Percentiles rank a stretch among this genome's conserved stretches.
Evolutionary conservation across 495 filamentous ascomycete genomes (phyloP).

Genomic region (Trichoderma reesei): DNA sequence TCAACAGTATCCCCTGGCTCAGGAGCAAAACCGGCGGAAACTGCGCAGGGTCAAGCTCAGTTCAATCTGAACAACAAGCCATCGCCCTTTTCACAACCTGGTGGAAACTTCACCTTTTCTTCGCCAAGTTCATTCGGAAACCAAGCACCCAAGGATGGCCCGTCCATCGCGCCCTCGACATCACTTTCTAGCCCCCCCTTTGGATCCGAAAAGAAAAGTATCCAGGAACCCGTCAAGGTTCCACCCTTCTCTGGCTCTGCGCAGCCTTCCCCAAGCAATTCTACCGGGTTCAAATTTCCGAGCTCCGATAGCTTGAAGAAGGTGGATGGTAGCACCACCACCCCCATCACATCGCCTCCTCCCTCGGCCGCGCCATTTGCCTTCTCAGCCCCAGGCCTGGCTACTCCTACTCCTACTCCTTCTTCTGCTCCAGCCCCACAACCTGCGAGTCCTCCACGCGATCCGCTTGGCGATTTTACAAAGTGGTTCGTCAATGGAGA

Average conservation of each 20-base stretch:
- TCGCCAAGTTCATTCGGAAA: background rate
- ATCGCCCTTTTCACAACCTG: background rate
- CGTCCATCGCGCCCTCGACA: background rate
- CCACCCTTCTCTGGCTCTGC: background rate
- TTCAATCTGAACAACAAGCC: background rate
- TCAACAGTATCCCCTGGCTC: background rate
- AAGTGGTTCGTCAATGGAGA: slow-evolving; percentile 39
- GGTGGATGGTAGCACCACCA: background rate
- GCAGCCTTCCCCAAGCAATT: background rate
- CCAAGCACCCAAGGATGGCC: background rate
- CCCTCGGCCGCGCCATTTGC: background rate
- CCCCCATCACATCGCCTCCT: background rate
- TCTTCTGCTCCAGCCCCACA: background rate
- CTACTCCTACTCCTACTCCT: background rate
- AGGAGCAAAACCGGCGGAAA: background rate
- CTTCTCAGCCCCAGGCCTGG: too few relatives aligned
- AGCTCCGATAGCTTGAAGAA: background rate
- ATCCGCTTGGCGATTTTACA: slow-evolving; percentile 31
- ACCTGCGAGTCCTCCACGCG: slow-evolving; percentile 14
- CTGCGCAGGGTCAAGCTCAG: background rate
- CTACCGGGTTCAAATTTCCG: background rate
- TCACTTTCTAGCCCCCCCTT: background rate
- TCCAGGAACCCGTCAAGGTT: background rate
- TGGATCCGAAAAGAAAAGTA: background rate
- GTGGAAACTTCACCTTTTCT: background rate